Conservation (phyloP, 805 yeast genomes). For the Brettanomyces nanus region DNA sequence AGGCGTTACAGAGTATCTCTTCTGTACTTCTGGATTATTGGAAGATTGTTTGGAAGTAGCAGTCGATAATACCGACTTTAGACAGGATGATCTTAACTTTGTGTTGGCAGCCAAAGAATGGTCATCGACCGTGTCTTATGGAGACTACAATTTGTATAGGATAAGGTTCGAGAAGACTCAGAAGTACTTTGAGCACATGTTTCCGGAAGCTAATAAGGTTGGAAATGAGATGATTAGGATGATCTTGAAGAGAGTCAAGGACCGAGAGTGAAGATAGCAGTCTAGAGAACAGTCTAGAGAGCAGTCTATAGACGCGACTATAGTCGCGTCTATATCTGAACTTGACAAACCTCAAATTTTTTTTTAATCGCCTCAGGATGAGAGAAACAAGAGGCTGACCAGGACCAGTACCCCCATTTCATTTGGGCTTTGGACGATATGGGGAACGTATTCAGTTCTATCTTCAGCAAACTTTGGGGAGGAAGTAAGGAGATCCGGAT, state of each 20-base stretch:
- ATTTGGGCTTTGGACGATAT: slow-evolving; percentile 30
- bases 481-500: slow-evolving; percentile 83
- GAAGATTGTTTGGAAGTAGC: slow-evolving; percentile 76
- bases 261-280: slow-evolving; percentile 12
- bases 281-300: too few species aligned
- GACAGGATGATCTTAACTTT: slow-evolving; percentile 88
- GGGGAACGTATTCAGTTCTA: slow-evolving; percentile 88
- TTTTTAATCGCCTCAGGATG: slow-evolving; percentile 11
- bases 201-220: slow-evolving; percentile 76
- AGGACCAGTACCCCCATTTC: too few species aligned
- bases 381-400: slow-evolving; percentile 19
- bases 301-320: slow-evolving; percentile 1
- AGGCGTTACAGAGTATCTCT: slow-evolving; percentile 89
- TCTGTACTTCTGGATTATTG: slow-evolving; percentile 75
- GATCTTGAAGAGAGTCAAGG: slow-evolving; percentile 36
- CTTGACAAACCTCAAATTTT: background rate
- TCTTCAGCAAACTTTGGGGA: slow-evolving; percentile 86
- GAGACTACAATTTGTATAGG: slow-evolving; percentile 65
- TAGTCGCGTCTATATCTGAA: background rate
- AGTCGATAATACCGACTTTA: slow-evolving; percentile 52
- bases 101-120: slow-evolving; percentile 85
- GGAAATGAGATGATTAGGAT: slow-evolving; percentile 94
- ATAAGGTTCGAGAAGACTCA: slow-evolving; percentile 72
- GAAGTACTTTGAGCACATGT: slow-evolving; percentile 75
- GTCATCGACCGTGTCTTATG: slow-evolving; percentile 73